A percentile compares a stretch with the other conserved stretches of the same genome.
Evolutionary conservation across 2,329 filamentous ascomycete genomes (phyloP).

Genomic region (Xylaria sp.): DNA sequence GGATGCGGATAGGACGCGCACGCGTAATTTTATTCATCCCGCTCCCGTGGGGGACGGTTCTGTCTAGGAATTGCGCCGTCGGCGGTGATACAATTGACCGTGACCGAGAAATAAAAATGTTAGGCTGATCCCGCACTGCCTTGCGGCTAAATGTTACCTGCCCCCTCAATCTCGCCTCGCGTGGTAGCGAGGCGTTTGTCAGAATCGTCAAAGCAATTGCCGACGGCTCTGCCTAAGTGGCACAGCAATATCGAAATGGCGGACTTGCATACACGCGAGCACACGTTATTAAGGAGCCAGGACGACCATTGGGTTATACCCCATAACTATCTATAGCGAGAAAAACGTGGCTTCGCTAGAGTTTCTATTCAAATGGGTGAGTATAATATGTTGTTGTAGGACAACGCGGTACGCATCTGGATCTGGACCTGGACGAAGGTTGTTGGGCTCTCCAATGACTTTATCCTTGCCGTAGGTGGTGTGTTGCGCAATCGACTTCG

Average conservation of each 20-base stretch:
- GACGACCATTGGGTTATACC: background rate
- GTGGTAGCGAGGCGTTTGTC: slow-evolving; percentile 15
- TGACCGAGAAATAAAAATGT: background rate
- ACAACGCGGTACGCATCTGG: background rate
- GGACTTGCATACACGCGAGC: background rate
- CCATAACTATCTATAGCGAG: background rate
- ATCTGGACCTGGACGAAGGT: background rate
- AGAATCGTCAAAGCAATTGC: background rate
- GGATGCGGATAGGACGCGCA: too few species aligned
- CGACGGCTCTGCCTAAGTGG: slow-evolving; percentile 23
- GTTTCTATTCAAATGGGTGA: background rate
- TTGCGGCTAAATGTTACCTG: slow-evolving; percentile 34
- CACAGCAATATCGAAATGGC: slow-evolving; percentile 17
- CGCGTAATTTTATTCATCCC: too few species aligned
- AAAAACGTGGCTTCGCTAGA: background rate
- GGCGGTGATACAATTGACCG: too few species aligned
- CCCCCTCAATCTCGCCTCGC: background rate
- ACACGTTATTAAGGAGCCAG: background rate
- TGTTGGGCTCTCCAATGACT: background rate
- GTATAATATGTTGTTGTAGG: slow-evolving; percentile 14
- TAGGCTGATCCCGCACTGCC: slow-evolving; percentile 27
- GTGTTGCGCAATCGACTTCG: background rate
- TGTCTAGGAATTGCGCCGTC: too few species aligned
- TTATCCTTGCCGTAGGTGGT: background rate
- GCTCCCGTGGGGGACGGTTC: too few species aligned